Percentiles rank a stretch among this genome's conserved stretches.
These are phyloP conservation scores for Canavalia gladiata DNA, from an alignment of 306 rosid species.

Conservation along the genomic window DNA sequence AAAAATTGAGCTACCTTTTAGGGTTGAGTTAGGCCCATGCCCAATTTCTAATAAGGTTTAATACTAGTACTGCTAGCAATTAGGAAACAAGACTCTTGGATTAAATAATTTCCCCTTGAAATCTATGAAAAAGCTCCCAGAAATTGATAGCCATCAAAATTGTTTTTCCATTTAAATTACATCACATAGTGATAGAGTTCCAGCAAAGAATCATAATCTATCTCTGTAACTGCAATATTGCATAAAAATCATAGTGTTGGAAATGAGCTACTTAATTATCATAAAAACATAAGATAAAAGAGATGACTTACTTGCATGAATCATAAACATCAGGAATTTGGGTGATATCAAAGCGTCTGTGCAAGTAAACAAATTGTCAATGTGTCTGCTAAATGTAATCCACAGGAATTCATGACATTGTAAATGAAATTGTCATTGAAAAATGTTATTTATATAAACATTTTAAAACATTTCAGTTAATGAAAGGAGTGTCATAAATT, in stretches of 20 bases:
- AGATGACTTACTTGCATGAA: conserved; percentile 92
- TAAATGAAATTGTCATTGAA: conserved; percentile 8
- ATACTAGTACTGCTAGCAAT: neutral
- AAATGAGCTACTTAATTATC: conserved; percentile 33
- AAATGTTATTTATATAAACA: conserved; percentile 26
- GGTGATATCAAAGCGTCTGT: conserved; percentile 89
- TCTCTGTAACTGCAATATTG: conserved; percentile 13
- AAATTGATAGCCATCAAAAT: conserved; percentile 30
- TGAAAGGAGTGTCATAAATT: conserved; percentile 7
- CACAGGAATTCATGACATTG: conserved; percentile 2
- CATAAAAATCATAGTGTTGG: conserved; percentile 20
- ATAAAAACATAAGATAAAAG: conserved; percentile 25
- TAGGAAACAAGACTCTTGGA: conserved; percentile 20
- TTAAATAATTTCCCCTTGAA: conserved; percentile 1
- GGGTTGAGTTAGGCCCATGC: too few species aligned
- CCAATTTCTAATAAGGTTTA: neutral
- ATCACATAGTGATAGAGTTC: neutral
- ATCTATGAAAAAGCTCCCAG: conserved; percentile 40
- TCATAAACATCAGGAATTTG: conserved; percentile 99
- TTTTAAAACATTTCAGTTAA: neutral
- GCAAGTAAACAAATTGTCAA: conserved; percentile 55
- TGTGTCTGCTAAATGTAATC: conserved; percentile 20
- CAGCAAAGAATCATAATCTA: conserved; percentile 16
- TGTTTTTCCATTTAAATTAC: neutral
- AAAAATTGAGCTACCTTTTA: too few species aligned